Evolutionary conservation across 306 rosid species (phyloP), one percentile per base, ranked within the genome.

Genomic region (Citrullus colocynthis): DNA sequence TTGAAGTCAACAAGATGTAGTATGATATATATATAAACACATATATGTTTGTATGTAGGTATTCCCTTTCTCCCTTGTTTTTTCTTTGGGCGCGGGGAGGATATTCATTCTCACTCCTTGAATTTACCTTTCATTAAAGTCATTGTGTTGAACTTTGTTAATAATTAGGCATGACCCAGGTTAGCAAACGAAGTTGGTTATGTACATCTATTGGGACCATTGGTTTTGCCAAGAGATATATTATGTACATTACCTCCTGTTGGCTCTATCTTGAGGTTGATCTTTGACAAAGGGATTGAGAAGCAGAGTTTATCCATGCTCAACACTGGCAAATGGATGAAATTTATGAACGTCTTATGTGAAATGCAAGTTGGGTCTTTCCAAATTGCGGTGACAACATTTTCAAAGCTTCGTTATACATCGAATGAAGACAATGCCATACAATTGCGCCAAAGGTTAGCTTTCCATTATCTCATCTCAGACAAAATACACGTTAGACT

Each of bases 191-290:
- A 92, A 81, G 28, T 59, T 78, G 75, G 64, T 14, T 45, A 79
- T 71, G 87, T 88, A 7, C 86, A 85, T 76, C 88, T 88, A 41
- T 44, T 70, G 41, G 96, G 88, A 52, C 58, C 79, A 6, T 18
- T 54, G 66, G 54, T 85, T 65, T 60, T 87, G 77, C 41, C 86
- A 51, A 85, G 88, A 81, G 93, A 89, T 44, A 18, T 78, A 13
- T 56, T 88, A 14, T 74, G 85, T 81, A 81, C 82, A 34, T 80
- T 95, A 0, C 97, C 97, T 58, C 24, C 78, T 0, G 76, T 87
- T 80, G 97, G 93, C 61, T 81, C 96, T 12, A 82, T 90, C 58
- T 65, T 95, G 66, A 82, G 87, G 83, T 74, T 95, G 81, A 58
- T 32, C 1, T 75, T 78, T 78, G 85, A 86, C 73, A 64, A 8